phyloP scores from a whole-genome alignment of 345 rosid genomes.

The Cochlearia excelsa region DNA sequence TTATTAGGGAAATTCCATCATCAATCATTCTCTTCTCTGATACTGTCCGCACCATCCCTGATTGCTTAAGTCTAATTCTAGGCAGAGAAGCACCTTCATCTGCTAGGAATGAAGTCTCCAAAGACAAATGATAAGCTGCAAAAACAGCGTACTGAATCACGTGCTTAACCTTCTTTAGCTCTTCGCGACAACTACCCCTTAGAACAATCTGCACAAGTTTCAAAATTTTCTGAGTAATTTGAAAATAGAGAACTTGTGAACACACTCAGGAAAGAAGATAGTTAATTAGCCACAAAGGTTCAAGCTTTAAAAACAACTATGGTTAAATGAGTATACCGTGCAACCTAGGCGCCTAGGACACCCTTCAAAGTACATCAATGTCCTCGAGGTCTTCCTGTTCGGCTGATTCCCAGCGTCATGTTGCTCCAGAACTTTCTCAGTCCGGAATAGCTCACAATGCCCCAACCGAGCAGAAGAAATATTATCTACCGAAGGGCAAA shows the following conservation, averaged over 20 bases:
- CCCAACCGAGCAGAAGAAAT: slow-evolving; percentile 65
- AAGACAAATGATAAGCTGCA: slow-evolving; percentile 94
- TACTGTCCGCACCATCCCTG: slow-evolving; percentile 32
- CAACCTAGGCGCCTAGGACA: slow-evolving; percentile 98
- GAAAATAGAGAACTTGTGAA: no score
- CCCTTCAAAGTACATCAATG: slow-evolving; percentile 98
- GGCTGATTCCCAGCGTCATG: slow-evolving; percentile 62
- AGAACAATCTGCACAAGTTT: slow-evolving; percentile 60
- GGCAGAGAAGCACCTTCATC: slow-evolving; percentile 99
- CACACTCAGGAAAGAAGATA: no score
- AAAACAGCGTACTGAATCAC: slow-evolving; percentile 88
- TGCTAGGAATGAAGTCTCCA: slow-evolving; percentile 96
- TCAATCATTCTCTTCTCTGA: slow-evolving; percentile 47
- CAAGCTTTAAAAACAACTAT: no score
- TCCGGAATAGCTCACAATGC: slow-evolving; percentile 76
- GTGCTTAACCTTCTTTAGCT: slow-evolving; percentile 89
- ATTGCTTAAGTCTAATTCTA: slow-evolving; percentile 43
- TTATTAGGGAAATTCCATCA: slow-evolving; percentile 37
- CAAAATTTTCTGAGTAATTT: neutral
- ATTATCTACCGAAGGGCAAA: slow-evolving; percentile 66
- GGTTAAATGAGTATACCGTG: slow-evolving; percentile 78
- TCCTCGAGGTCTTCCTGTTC: slow-evolving; percentile 75
- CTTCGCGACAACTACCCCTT: slow-evolving; percentile 70
- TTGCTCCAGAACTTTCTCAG: slow-evolving; percentile 74
- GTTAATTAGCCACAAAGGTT: no score